phyloP scores from a whole-genome alignment of 2,329 filamentous ascomycete genomes.

The Talaromyces sp. region DNA sequence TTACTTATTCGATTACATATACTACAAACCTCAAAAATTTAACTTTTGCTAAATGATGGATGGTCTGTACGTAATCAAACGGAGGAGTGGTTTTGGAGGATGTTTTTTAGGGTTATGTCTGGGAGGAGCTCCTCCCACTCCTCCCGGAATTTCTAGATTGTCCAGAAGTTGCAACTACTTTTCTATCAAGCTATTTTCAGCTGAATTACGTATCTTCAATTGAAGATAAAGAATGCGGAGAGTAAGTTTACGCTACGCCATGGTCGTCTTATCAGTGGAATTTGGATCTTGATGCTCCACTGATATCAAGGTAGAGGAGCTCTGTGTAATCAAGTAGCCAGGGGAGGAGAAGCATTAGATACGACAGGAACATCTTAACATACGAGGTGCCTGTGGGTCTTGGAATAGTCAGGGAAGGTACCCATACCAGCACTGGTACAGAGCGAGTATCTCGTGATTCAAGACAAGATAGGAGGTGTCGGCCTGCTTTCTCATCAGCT shows the following conservation, averaged over 20 bases:
- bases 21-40: neutral
- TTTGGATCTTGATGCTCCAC: neutral
- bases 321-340: neutral
- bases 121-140: conserved; percentile 26
- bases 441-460: neutral
- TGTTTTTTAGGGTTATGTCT: neutral
- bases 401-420: neutral
- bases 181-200: neutral
- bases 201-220: neutral
- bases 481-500: neutral
- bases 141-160: neutral
- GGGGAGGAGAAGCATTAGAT: neutral
- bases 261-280: neutral
- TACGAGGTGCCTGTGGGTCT: neutral
- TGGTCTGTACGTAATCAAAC: neutral
- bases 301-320: neutral
- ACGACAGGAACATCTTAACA: neutral
- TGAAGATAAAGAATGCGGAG: neutral
- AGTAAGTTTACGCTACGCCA: neutral
- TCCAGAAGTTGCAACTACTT: neutral
- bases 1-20: neutral
- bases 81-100: neutral
- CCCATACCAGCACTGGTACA: neutral
- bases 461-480: neutral
- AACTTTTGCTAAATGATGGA: neutral